Evolutionary conservation across 2,329 filamentous ascomycete genomes (phyloP), one percentile per base, ranked within the genome.

Genomic region (Mycocentrospora acerina): DNA sequence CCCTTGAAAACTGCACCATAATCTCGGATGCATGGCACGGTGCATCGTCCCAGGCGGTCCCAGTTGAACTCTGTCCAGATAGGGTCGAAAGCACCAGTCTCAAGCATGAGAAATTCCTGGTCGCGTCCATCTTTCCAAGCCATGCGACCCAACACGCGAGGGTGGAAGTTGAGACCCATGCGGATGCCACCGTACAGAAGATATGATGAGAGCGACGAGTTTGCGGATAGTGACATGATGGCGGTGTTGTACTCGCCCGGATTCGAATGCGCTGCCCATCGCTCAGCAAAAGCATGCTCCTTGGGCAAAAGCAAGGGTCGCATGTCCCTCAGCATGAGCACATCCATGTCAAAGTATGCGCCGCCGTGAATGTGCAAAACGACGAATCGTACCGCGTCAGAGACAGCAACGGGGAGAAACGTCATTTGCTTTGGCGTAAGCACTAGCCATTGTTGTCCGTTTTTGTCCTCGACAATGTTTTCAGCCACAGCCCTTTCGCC

Each of bases 161-260:
- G 77, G 40, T 80, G 77, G 56, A 79, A 80, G 44, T 79, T 79
- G 43, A 79, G 67, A 3, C 76, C 76, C 77, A 80, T 80, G 32
- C 77, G 67, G 8, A 79, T 75, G 22, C 76, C 77, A 24, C 77
- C 77, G 27, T 75, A 73, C 14, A 80, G 64, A 2, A 80, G 66
- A 45, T 80, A 79, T 0, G 75, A 76, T 0, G 75, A 78, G 1
- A 79, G 65, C 2, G 73, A 76, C 0, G 73, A 76, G 48, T 79
- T 79, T n/a, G 76, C 75, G 2, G 74, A 72, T 16, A 79, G 64
- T 2, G 75, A 77, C 71, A 79, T 77, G 48, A 79, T 72, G 25
- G 76, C 76, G 0, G 76, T 79, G 59, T 79, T 79, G 64, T 78
- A 79, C 46, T 79, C 76, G 40, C 76, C 75, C 7, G 76, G 75